phyloP scores from a whole-genome alignment of 2,329 filamentous ascomycete species.

The Nigrospora sphaerica region DNA sequence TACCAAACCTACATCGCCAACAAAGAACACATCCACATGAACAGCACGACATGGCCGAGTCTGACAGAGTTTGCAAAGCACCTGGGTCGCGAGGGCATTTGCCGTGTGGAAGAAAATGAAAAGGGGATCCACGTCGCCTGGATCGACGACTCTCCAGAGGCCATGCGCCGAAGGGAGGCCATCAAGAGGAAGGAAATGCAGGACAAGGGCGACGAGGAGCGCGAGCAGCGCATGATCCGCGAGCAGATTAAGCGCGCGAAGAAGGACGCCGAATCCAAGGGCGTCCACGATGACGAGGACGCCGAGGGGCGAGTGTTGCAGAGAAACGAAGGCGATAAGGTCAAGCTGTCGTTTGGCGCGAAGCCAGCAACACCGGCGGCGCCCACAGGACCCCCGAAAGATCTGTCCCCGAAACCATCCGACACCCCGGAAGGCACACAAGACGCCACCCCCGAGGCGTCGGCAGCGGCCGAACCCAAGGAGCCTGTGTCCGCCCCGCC shows the following conservation, averaged over 20 bases:
- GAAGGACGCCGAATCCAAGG: conserved; percentile 37
- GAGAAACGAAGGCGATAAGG: conserved; percentile 66
- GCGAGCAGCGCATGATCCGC: conserved; percentile 74
- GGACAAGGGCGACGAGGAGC: conserved; percentile 84
- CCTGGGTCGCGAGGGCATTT: conserved; percentile 79
- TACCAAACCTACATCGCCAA: conserved; percentile 91
- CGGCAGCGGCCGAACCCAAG: conserved; percentile 2
- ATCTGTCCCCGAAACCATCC: conserved; percentile 12
- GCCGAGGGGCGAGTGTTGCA: conserved; percentile 41
- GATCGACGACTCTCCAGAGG: conserved; percentile 88
- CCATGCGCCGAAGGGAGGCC: conserved; percentile 71
- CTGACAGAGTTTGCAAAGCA: conserved; percentile 87
- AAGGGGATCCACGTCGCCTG: conserved; percentile 83
- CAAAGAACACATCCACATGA: conserved; percentile 89
- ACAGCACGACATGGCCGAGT: conserved; percentile 80
- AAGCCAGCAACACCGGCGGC: conserved; percentile 15
- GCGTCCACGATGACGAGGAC: conserved; percentile 32
- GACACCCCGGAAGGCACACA: conserved; percentile 7
- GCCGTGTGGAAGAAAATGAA: conserved; percentile 79
- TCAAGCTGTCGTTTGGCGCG: conserved; percentile 61
- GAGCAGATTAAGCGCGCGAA: conserved; percentile 78
- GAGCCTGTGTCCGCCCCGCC: conserved; percentile 7
- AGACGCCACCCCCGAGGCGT: not conserved
- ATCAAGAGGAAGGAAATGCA: conserved; percentile 76
- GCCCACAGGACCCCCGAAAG: conserved; percentile 12